These are phyloP conservation scores for Echinochloa phyllopogon DNA, from an alignment of 176 grass and related monocot genomes.

Conservation along the genomic window DNA sequence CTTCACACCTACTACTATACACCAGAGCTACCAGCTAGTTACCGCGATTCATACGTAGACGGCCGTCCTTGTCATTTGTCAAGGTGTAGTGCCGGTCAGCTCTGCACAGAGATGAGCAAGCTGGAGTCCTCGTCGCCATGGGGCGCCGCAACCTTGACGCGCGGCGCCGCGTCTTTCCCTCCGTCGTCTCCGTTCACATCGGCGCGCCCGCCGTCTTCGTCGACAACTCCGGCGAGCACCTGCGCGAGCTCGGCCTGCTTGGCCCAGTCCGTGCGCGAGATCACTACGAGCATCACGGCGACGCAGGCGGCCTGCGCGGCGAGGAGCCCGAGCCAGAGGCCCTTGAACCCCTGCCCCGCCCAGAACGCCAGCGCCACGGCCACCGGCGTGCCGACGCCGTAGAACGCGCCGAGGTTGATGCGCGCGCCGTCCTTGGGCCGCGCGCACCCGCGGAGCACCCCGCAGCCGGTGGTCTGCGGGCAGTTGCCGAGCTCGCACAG, in stretches of 20 bases:
- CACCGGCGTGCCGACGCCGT: conserved; percentile 81
- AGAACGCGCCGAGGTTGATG: conserved; percentile 89
- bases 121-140: conserved; percentile 60
- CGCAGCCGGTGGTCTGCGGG: conserved; percentile 95
- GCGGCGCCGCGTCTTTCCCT: conserved; percentile 46
- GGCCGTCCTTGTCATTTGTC: conserved; percentile 39
- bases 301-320: conserved; percentile 81
- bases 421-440: conserved; percentile 76
- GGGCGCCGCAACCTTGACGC: conserved; percentile 51
- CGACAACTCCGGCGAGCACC: conserved; percentile 60
- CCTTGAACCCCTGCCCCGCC: conserved; percentile 64
- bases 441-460: conserved; percentile 86
- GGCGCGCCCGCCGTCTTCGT: background rate
- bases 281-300: conserved; percentile 70
- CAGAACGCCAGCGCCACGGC: conserved; percentile 79
- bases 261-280: conserved; percentile 70
- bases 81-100: conserved; percentile 43
- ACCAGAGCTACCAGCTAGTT: conserved; percentile 8
- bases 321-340: conserved; percentile 92
- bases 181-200: conserved; percentile 27
- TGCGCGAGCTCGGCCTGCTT: conserved; percentile 65
- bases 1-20: conserved; percentile 17
- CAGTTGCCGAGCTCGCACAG: conserved; percentile 96
- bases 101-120: conserved; percentile 54
- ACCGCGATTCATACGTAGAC: conserved; percentile 46